Evolutionary conservation across 371 early-diverging fungal genomes (phyloP).

Genomic region (Mortierella sp.): DNA sequence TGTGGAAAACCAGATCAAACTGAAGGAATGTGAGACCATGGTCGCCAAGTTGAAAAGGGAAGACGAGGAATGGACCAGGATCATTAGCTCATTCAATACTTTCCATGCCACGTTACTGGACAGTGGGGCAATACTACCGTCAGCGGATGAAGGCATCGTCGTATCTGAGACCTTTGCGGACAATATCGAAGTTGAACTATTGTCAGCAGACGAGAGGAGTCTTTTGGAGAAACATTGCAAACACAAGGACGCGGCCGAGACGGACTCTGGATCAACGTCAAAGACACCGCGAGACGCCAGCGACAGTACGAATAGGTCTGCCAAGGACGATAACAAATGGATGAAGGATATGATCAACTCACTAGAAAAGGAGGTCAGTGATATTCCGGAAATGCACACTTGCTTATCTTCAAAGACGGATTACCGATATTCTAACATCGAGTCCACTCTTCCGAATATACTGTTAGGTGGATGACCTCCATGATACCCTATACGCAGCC

Average conservation of each 20-base stretch:
- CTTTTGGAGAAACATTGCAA: constrained; percentile 50
- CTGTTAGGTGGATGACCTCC: constrained; percentile 42
- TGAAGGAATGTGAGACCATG: constrained; percentile 52
- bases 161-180: constrained; percentile 15
- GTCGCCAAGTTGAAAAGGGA: constrained; percentile 55
- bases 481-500: constrained; percentile 44
- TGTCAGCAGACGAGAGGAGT: constrained; percentile 44
- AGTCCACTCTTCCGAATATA: background rate
- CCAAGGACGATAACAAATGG: constrained; percentile 34
- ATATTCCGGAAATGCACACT: background rate
- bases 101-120: constrained; percentile 53
- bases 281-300: background rate
- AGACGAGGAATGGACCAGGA: constrained; percentile 55
- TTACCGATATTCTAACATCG: background rate
- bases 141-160: constrained; percentile 22
- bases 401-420: background rate
- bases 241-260: constrained; percentile 7
- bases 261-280: constrained; percentile 5
- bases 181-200: constrained; percentile 31
- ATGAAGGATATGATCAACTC: constrained; percentile 41
- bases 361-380: constrained; percentile 46
- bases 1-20: constrained; percentile 54
- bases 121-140: constrained; percentile 24
- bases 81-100: constrained; percentile 52
- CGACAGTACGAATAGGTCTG: background rate